These are phyloP conservation scores for Coemansia furcata DNA, from an alignment of 192 early-diverging fungal species.

Conservation along the genomic window DNA sequence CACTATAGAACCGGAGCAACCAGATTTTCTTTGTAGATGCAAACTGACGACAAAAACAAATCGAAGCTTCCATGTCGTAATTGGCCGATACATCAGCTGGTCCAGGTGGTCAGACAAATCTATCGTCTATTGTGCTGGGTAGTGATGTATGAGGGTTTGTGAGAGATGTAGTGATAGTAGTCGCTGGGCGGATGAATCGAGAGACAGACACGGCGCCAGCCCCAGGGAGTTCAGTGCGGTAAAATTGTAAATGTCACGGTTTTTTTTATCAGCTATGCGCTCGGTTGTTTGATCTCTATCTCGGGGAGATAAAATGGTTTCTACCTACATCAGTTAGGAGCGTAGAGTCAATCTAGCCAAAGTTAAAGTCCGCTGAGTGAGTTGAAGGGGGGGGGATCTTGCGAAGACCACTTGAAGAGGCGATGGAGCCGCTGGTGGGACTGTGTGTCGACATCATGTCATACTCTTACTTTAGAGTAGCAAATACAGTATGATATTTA, in stretches of 20 bases:
- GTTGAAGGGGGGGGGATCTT: background rate
- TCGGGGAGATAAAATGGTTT: too few relatives aligned
- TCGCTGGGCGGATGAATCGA: background rate
- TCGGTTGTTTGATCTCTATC: background rate
- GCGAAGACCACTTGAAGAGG: background rate
- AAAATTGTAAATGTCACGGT: background rate
- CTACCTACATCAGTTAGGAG: too few relatives aligned
- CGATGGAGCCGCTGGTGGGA: background rate
- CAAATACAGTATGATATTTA: background rate
- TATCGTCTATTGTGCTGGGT: background rate
- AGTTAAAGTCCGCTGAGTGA: too few relatives aligned
- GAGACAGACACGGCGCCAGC: background rate
- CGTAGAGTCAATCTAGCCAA: too few relatives aligned
- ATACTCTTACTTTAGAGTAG: background rate
- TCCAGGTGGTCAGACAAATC: background rate
- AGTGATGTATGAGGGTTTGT: background rate
- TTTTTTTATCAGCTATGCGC: background rate
- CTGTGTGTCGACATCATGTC: too few relatives aligned
- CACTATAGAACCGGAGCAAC: background rate
- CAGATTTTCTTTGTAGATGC: background rate
- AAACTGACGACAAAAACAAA: background rate
- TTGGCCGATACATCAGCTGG: conserved; percentile 2
- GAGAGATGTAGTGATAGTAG: background rate
- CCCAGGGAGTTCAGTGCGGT: background rate
- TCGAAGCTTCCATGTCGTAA: background rate